Evolutionary conservation across 1,284 basidiomycete species (phyloP), one percentile per base, ranked within the genome.

Genomic region (Apiotrichum montevideense): DNA sequence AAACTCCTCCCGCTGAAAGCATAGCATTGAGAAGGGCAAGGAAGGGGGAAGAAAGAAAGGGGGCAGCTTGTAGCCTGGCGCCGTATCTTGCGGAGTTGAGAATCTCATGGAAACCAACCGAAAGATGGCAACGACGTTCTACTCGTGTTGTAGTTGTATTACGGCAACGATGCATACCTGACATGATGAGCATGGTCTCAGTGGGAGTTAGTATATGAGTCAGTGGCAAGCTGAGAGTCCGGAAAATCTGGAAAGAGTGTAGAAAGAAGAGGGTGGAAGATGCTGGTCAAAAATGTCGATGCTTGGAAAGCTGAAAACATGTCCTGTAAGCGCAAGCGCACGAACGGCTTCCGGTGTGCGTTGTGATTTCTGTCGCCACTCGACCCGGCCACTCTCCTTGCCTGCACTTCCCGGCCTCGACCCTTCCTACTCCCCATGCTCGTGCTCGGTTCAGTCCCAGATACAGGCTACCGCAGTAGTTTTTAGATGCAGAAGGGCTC

Each of bases 401-500:
- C 37, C n/a, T 10, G 10, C 11, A 42, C 41, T 42, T 14, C 6
- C 11, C 9, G 13, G 13, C 37, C 37, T 39, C 37, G 8, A 39
- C 43, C 21, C 15, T 34, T 14, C 45, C 13, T 14, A 9, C 10
- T 33, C 21, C 9, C 46, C 35, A 10, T 15, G 34, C 46, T 9
- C 1, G 14, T 37, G 35, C 46, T 35, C 45, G 6, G 9, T 49
- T 14, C 35, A n/a, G 10, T 46, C 11, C 9, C n/a, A 33, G 40
- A 35, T 33, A 21, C n/a, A 55, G 6, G 2, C 54, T 45, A 42
- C 48, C 48, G 13, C 13, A 34, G 53, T 41, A 43, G 40, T 34
- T 29, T 13, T 46, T 51, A 54, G 57, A 62, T 58, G 60, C 57
- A 58, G 52, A 61, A 43, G 49, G 51, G 41, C 58, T 62, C 60